phyloP scores from a whole-genome alignment of 768 basidiomycete species.

The Leucocoprinus leucothites region DNA sequence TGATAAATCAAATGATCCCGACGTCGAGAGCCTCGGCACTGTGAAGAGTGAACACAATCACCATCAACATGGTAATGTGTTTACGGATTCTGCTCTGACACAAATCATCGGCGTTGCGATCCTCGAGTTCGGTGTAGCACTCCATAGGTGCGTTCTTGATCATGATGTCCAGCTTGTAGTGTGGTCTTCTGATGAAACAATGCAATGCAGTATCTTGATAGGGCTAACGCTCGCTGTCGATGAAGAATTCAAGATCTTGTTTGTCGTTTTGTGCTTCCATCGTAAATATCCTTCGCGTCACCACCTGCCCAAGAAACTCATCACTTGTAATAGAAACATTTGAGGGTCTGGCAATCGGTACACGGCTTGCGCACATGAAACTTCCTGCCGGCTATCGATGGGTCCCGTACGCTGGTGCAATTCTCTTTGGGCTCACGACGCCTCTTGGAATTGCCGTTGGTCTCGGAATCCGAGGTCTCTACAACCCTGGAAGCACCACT shows the following conservation, averaged over 20 bases:
- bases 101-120: conserved; percentile 88
- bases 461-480: conserved; percentile 68
- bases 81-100: conserved; percentile 47
- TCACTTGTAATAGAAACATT: conserved; percentile 64
- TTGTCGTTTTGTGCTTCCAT: conserved; percentile 88
- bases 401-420: conserved; percentile 57
- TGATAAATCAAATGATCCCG: conserved; percentile 18
- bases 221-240: conserved; percentile 94
- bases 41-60: conserved; percentile 20
- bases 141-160: conserved; percentile 60
- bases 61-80: conserved; percentile 10
- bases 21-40: conserved; percentile 23
- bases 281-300: conserved; percentile 52
- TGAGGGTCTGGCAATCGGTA: conserved; percentile 91
- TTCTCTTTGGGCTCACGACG: conserved; percentile 73
- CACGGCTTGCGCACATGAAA: conserved; percentile 77
- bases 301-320: neutral
- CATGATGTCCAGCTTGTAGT: neutral
- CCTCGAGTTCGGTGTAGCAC: conserved; percentile 88
- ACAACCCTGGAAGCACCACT: conserved; percentile 76
- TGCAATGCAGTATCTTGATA: conserved; percentile 63
- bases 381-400: conserved; percentile 53
- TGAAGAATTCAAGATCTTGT: conserved; percentile 75
- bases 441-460: conserved; percentile 89
- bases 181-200: neutral